Base-by-base conservation (phyloP, 164 flowering plant species). In the Warburgia ugandensis region DNA sequence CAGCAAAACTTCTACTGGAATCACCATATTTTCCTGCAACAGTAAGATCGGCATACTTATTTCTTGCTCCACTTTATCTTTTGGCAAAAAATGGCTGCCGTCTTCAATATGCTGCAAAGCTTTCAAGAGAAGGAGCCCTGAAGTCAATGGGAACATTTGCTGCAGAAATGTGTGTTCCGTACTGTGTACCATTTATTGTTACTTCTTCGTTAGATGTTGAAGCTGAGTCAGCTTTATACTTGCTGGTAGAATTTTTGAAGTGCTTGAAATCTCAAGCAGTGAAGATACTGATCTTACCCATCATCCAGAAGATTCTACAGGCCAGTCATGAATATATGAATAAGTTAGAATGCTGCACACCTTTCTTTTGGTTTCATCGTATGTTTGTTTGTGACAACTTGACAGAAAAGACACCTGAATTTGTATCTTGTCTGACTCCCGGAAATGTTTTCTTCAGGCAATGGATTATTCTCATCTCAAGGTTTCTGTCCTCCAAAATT, bases 401-500 rank as follows among this genome's bases (percentile, higher is more conserved):
- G 4, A 42, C 17, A n/a, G 16, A 7, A 13, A 20, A 22, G 21
- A 10, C 22, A 42, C 6, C 48, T 48, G 7, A 16, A 3, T 48
- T 31, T 20, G 36, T 40, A 19, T 26, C 45, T 25, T 55, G n/a
- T 56, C 47, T 13, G 42, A 31, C 50, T 52, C 26, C 44, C 45
- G 39, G 26, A 49, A 39, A 33, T 25, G 30, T 52, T 44, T 44
- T 26, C 66, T 68, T 64, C 82, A 92, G 99, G 74, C 80, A 41
- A 61, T 89, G 60, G 86, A 78, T 50, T 75, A 75, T 71, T 85
- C 91, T 35, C 95, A 77, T 69, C 65, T 92, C 67, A 92, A 87
- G 72, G 96, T 92, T 56, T 80, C 84, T 54, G 76, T 92, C 66
- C 94, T 92, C 46, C 99, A 92, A 80, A 94, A 83, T 58, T 86